Evolutionary conservation across 2,329 filamentous ascomycete genomes (phyloP).

Genomic region (Scedosporium aurantiacum): DNA sequence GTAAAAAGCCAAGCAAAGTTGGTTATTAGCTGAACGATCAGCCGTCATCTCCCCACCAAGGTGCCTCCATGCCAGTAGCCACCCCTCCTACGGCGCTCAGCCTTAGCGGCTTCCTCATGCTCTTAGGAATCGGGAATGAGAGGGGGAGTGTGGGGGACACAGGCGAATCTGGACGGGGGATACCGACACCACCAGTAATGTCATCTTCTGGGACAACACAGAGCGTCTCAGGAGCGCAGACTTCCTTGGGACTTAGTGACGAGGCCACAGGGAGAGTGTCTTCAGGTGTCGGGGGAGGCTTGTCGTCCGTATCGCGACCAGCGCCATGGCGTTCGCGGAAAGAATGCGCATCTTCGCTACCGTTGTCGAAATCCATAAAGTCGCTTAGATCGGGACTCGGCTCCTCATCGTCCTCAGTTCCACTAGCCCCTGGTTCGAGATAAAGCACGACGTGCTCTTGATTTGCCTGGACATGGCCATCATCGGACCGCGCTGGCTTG

Average conservation of each 20-base stretch:
- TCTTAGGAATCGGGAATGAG: constrained; percentile 1
- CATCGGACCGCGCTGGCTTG: not conserved
- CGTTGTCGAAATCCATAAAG: constrained; percentile 23
- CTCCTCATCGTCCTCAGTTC: constrained; percentile 11
- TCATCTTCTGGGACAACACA: not conserved
- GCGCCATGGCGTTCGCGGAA: constrained; percentile 13
- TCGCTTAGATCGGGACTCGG: constrained; percentile 27
- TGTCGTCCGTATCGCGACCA: constrained; percentile 12
- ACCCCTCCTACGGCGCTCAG: constrained; percentile 27
- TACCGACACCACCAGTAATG: constrained; percentile 11
- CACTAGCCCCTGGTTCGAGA: not conserved
- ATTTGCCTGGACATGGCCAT: constrained; percentile 3
- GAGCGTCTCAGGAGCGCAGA: not conserved
- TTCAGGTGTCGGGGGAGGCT: constrained; percentile 9
- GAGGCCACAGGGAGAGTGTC: constrained; percentile 1
- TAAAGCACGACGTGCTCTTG: not conserved
- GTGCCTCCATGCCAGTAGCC: constrained; percentile 15
- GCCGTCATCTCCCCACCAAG: constrained; percentile 31
- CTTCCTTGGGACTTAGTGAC: not conserved
- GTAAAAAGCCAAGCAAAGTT: constrained; percentile 6
- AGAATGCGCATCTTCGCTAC: constrained; percentile 12
- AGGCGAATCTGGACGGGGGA: constrained; percentile 28
- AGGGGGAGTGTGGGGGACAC: constrained; percentile 11
- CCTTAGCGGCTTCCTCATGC: constrained; percentile 26
- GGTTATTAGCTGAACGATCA: constrained; percentile 9